Evolutionary conservation across 352 stramenopile genomes (phyloP).

Genomic region (Phytopythium kandeliae): DNA sequence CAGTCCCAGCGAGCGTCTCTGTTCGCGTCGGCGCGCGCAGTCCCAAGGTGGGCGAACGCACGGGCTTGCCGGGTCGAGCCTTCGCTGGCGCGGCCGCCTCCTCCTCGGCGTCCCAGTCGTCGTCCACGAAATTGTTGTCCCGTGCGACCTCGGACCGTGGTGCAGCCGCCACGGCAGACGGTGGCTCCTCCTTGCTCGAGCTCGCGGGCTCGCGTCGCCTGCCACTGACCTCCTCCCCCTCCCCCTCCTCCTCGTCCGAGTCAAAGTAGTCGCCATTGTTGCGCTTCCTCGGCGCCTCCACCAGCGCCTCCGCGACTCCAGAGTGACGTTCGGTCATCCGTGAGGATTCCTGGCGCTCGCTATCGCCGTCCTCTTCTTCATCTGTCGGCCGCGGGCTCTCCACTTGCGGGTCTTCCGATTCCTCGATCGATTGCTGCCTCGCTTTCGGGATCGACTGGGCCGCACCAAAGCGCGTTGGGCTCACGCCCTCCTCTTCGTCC

Average conservation of each 20-base stretch:
- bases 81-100: conserved; percentile 3
- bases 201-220: background rate
- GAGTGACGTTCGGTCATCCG: conserved; percentile 9
- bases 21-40: background rate
- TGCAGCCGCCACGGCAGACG: background rate
- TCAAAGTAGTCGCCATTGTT: conserved; percentile 53
- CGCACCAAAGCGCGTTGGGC: background rate
- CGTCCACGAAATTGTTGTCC: conserved; percentile 78
- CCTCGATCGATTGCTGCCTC: conserved; percentile 18
- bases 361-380: conserved; percentile 1
- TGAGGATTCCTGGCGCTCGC: background rate
- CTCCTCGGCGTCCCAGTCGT: conserved; percentile 70
- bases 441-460: conserved; percentile 7
- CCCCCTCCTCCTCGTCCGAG: conserved; percentile 40
- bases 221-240: conserved; percentile 8
- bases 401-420: conserved; percentile 24
- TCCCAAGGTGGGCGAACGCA: background rate
- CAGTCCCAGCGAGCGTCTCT: conserved; percentile 1
- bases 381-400: conserved; percentile 25
- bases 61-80: background rate
- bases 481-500: conserved; percentile 20
- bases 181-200: background rate
- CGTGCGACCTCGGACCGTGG: conserved; percentile 18
- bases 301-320: conserved; percentile 12
- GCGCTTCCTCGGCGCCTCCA: conserved; percentile 8